These are phyloP conservation scores for Piper longum DNA, from an alignment of 164 flowering plant species.

Conservation along the genomic window DNA sequence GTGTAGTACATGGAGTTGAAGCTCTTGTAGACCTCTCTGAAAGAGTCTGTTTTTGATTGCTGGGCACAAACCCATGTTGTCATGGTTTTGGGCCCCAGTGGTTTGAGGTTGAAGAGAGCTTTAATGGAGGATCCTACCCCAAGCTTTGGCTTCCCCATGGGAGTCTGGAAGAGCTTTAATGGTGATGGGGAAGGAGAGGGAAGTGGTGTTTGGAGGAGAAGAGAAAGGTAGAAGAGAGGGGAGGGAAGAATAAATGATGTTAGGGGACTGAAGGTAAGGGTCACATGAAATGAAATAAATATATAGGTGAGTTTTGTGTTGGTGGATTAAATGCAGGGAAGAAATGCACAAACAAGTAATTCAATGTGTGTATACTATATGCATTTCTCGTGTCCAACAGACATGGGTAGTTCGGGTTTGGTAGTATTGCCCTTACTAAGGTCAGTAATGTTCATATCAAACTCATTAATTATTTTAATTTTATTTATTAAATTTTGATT, in stretches of 20 bases:
- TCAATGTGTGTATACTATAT: too few relatives aligned
- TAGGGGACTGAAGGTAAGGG: not conserved
- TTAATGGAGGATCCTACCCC: slow-evolving; percentile 10
- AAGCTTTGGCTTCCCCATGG: slow-evolving; percentile 12
- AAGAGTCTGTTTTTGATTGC: slow-evolving; percentile 10
- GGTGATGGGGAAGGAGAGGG: slow-evolving; percentile 1
- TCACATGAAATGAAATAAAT: slow-evolving; percentile 7
- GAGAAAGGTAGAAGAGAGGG: not conserved
- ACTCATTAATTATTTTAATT: too few relatives aligned
- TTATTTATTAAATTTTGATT: too few relatives aligned
- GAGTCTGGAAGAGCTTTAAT: not conserved
- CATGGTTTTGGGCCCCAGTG: slow-evolving; percentile 4
- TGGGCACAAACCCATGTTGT: slow-evolving; percentile 10
- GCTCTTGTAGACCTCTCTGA: slow-evolving; percentile 12
- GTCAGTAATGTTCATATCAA: too few relatives aligned
- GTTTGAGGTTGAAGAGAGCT: slow-evolving; percentile 3
- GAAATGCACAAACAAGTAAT: too few relatives aligned
- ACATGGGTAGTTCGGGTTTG: too few relatives aligned
- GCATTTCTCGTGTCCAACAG: too few relatives aligned
- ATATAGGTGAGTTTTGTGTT: slow-evolving; percentile 3
- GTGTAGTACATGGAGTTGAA: slow-evolving; percentile 7
- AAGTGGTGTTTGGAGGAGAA: too few relatives aligned
- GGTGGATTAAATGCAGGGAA: slow-evolving; percentile 3
- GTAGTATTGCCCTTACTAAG: too few relatives aligned
- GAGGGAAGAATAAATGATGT: slow-evolving; percentile 3